These are phyloP conservation scores for Neurospora hispaniola DNA, from an alignment of 495 filamentous ascomycete species.

Conservation along the genomic window DNA sequence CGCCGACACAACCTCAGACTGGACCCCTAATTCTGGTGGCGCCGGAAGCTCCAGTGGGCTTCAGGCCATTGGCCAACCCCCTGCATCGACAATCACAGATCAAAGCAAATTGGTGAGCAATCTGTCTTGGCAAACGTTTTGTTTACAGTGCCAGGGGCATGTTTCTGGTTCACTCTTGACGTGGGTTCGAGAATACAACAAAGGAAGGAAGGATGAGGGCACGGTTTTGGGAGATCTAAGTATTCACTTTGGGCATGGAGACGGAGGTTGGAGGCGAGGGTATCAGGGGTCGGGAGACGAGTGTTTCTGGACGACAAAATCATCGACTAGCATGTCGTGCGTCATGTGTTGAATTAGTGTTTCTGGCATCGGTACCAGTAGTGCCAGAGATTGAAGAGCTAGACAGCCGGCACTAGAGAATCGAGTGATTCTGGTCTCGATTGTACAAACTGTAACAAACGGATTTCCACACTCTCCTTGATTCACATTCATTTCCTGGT, in stretches of 20 bases:
- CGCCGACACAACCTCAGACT: background rate
- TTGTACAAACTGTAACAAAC: background rate
- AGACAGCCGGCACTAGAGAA: background rate
- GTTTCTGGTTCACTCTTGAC: background rate
- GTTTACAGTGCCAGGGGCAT: background rate
- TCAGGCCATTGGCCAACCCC: background rate
- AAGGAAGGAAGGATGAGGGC: too few species aligned
- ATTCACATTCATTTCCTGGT: background rate
- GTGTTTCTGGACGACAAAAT: background rate
- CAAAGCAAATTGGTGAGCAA: background rate
- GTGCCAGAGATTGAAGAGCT: background rate
- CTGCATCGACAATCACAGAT: background rate
- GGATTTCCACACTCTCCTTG: background rate
- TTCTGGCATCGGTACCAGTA: background rate
- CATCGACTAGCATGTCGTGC: background rate
- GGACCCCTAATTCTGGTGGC: background rate
- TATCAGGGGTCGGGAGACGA: background rate
- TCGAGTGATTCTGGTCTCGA: background rate
- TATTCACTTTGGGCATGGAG: background rate
- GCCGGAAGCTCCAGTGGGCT: background rate
- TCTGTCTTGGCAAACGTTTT: background rate
- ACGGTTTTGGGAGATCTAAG: too few species aligned
- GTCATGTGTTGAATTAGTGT: background rate
- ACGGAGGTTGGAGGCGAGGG: background rate
- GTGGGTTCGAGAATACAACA: too few species aligned